Evolutionary conservation across 2,329 filamentous ascomycete species (phyloP).

Genomic region (Colletotrichum orchidophilum): DNA sequence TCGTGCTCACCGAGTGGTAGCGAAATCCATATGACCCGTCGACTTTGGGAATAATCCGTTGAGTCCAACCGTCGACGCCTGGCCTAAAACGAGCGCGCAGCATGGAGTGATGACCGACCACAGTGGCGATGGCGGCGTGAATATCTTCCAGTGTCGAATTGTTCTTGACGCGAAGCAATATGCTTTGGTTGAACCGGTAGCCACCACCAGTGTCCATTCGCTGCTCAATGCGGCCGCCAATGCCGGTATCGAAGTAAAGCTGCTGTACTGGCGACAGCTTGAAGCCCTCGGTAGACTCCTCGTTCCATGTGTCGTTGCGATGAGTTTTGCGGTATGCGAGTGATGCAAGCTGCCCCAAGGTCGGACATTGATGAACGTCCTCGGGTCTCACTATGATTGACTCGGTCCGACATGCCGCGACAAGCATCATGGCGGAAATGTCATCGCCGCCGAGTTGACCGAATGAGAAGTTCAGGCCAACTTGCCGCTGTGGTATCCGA

Average conservation of each 20-base stretch:
- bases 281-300: slow-evolving; percentile 49
- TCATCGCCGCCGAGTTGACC: slow-evolving; percentile 51
- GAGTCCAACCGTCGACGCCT: slow-evolving; percentile 54
- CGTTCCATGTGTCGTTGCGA: slow-evolving; percentile 43
- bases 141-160: slow-evolving; percentile 53
- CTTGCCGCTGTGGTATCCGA: slow-evolving; percentile 47
- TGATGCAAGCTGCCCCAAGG: slow-evolving; percentile 49
- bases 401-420: slow-evolving; percentile 48
- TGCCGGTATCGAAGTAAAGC: slow-evolving; percentile 59
- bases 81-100: slow-evolving; percentile 57
- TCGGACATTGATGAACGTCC: slow-evolving; percentile 49
- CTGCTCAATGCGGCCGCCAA: slow-evolving; percentile 47
- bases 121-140: slow-evolving; percentile 56
- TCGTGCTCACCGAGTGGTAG: slow-evolving; percentile 50
- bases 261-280: slow-evolving; percentile 64
- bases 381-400: slow-evolving; percentile 48
- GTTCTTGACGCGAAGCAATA: slow-evolving; percentile 56
- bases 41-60: slow-evolving; percentile 52
- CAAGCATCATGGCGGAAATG: slow-evolving; percentile 49
- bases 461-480: slow-evolving; percentile 55
- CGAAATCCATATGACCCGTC: slow-evolving; percentile 54
- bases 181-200: slow-evolving; percentile 61
- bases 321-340: slow-evolving; percentile 45
- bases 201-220: slow-evolving; percentile 44
- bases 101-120: slow-evolving; percentile 62